Evolutionary conservation across 768 basidiomycete genomes (phyloP).

Genomic region (Suillus placidus): DNA sequence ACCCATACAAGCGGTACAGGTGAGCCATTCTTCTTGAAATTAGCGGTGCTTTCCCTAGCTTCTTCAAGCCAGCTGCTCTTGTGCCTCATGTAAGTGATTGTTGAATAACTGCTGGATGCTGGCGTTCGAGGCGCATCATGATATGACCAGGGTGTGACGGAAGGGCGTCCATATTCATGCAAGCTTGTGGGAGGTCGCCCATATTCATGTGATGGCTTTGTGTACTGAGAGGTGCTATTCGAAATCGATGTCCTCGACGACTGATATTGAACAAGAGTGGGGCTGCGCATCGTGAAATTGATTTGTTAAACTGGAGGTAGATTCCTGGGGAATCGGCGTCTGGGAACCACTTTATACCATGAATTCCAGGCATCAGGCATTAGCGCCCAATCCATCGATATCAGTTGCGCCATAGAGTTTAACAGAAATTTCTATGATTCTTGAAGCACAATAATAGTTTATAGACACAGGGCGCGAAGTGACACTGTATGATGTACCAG

Average conservation of each 20-base stretch:
- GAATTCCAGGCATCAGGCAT: neutral
- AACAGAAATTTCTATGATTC: neutral
- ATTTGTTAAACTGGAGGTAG: neutral
- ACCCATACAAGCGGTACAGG: slow-evolving; percentile 34
- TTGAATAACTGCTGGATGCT: neutral
- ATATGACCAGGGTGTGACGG: neutral
- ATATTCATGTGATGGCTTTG: neutral
- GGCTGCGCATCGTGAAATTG: slow-evolving; percentile 1
- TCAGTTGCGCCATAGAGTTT: neutral
- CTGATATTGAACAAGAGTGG: neutral
- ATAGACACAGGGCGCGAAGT: neutral
- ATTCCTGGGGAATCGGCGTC: neutral
- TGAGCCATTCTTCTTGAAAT: slow-evolving; percentile 21
- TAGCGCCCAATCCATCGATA: slow-evolving; percentile 9
- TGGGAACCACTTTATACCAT: slow-evolving; percentile 7
- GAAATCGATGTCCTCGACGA: neutral
- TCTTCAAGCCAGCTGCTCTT: slow-evolving; percentile 2
- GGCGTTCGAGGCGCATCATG: neutral
- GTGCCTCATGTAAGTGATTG: neutral
- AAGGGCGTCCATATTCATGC: neutral
- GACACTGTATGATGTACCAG: neutral
- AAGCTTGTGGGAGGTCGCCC: neutral
- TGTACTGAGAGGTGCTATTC: neutral
- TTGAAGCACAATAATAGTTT: slow-evolving; percentile 2
- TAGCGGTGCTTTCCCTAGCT: slow-evolving; percentile 4